A percentile compares a stretch with the other conserved stretches of the same genome.
phyloP scores from a whole-genome alignment of 352 stramenopile species.

The Paralagenidium karlingii region DNA sequence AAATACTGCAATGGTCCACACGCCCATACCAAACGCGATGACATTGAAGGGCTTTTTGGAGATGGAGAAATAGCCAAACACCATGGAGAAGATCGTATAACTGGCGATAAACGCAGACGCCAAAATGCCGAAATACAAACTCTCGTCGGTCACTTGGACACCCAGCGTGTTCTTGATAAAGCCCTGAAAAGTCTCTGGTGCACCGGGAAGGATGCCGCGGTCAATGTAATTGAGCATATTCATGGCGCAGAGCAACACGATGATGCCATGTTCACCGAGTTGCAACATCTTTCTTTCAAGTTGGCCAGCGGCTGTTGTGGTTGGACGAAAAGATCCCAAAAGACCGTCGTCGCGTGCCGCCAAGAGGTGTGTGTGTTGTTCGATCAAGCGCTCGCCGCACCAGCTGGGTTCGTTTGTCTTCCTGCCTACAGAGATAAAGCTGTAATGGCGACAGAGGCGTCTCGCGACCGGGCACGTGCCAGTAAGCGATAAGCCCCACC shows the following conservation, averaged over 20 bases:
- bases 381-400: too few species aligned
- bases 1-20: conserved; percentile 85
- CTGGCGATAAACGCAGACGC: conserved; percentile 90
- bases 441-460: too few species aligned
- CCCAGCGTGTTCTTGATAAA: conserved; percentile 82
- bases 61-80: conserved; percentile 86
- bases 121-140: conserved; percentile 78
- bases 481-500: too few species aligned
- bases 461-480: too few species aligned
- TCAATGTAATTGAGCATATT: conserved; percentile 94
- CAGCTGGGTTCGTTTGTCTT: too few species aligned
- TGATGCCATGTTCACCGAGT: too few species aligned
- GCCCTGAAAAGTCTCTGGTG: conserved; percentile 83
- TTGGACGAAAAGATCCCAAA: too few species aligned
- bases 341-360: too few species aligned
- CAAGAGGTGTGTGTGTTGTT: too few species aligned
- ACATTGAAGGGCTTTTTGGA: conserved; percentile 83
- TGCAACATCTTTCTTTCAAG: too few species aligned
- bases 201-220: conserved; percentile 90
- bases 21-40: conserved; percentile 74
- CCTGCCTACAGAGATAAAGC: too few species aligned
- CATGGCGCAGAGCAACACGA: conserved; percentile 78
- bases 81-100: conserved; percentile 84
- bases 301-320: too few species aligned
- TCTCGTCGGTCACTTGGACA: conserved; percentile 42